These are phyloP conservation scores for Casaregolazyma lundiana DNA, from an alignment of 1,139 yeast species.

Conservation along the genomic window DNA sequence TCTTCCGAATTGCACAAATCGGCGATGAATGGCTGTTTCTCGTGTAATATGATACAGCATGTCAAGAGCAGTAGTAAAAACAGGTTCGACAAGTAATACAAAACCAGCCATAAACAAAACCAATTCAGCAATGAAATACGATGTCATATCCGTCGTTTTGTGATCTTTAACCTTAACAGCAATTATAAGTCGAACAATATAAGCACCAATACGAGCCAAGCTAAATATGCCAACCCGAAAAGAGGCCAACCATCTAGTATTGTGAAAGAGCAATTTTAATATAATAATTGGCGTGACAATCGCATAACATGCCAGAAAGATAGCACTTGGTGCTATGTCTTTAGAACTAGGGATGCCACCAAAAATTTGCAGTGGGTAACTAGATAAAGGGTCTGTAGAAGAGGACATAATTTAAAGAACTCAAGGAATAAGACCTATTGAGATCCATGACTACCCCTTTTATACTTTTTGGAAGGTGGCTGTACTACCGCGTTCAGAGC, in stretches of 20 bases:
- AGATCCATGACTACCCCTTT: no score
- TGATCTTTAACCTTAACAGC: constrained; percentile 7
- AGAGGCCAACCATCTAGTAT: constrained; percentile 3
- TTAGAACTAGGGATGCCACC: constrained; percentile 11
- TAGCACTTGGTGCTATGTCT: constrained; percentile 12
- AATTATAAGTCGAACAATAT: constrained; percentile 7
- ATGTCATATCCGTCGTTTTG: background rate
- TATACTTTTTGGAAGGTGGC: no score
- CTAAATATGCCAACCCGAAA: constrained; percentile 10
- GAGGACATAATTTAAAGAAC: background rate
- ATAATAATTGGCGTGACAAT: constrained; percentile 5
- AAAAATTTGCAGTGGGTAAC: constrained; percentile 5
- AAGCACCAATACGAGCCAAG: constrained; percentile 10
- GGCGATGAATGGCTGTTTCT: background rate
- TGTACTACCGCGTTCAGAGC: no score
- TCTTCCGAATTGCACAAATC: background rate
- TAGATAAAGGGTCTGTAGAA: background rate
- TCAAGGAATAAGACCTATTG: background rate
- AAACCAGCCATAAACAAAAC: constrained; percentile 12
- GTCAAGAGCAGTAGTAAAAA: constrained; percentile 5
- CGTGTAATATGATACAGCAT: constrained; percentile 2
- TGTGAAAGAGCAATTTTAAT: background rate
- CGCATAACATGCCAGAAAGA: constrained; percentile 9
- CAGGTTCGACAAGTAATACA: constrained; percentile 11
- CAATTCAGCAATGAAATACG: constrained; percentile 9